Base-by-base conservation (phyloP, 139 green algal genomes). In the Chlamydomonas schloesseri region DNA sequence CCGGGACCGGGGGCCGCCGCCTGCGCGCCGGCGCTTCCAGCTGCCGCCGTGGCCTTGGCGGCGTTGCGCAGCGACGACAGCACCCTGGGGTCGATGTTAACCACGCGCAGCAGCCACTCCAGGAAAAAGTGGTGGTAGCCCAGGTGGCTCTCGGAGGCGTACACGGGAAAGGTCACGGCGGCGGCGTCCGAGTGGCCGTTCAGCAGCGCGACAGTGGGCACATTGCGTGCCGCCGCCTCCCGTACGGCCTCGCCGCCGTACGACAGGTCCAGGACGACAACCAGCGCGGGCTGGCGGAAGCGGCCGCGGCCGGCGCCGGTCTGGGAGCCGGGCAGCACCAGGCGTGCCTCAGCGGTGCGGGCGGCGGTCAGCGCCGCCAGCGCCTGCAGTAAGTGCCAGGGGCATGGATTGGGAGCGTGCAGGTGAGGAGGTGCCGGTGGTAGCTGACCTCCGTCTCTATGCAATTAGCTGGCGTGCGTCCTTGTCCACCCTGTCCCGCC, bases 91-190 rank as follows among this genome's bases (percentile, higher is more conserved):
- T 50, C 42, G 42, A 87, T n/a, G 62, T 93, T 93, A n/a, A 83
- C 87, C 28, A 91, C 71, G 73, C 88, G 90, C 36, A 93, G 50
- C 42, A 93, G 37, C 86, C 87, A 91, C 57, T 91, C 88, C 47
- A 92, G 50, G 29, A 93, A 86, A 36, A 92, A 91, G 74, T 91
- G 88, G 68, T 73, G 68, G 53, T 83, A 91, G 24, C 60, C 73
- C n/a, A 81, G 79, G 81, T 73, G 36, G 28, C 60, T 70, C 69
- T 92, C 91, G 0, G 70, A 65, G 0, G 83, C 91, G 28, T 90
- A 88, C 21, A 94, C 71, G 0, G 91, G 91, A 78, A 90, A 93
- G 4, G 91, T 93, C 42, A 94, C 86, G 11, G 60, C 26, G 10
- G 67, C 57, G 2, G 89, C 64, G 46, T 89, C 70, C 11, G 71